Base-by-base conservation (phyloP, 768 basidiomycete genomes). In the Lentinula guzmanii region DNA sequence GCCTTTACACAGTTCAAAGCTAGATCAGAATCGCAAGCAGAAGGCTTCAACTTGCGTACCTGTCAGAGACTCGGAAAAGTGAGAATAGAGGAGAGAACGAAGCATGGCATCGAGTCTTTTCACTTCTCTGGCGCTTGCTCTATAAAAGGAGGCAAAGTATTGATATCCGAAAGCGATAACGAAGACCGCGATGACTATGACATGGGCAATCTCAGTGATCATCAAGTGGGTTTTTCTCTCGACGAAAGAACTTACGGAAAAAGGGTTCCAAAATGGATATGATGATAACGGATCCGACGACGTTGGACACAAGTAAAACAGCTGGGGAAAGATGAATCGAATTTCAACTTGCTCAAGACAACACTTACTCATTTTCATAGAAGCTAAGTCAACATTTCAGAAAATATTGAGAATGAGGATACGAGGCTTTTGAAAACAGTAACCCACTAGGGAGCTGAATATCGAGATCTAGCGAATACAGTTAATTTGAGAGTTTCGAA, bases 31-130 rank as follows among this genome's bases (percentile, higher is more conserved):
- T 13, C 9, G 15, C 8, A 1, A 45, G 46, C 16, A 21, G 24
- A 39, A 34, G 5, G 9, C n/a, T 33, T 31, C 5, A 15, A 41
- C 5, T 35, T 0, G 39, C 65, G 13, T 60, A 75, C 90, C 67
- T n/a, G 85, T 85, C 4, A 93, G 75, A 1, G 86, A 89, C 70
- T 92, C 91, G 0, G 87, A 83, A 68, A 92, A 89, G 67, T 90
- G 89, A 0, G 89, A 82, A 69, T 92, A 92, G 8, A 93, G 78
- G 9, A 87, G 73, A 2, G 87, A 89, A 41, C 90, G 86, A 4
- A 92, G 77, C 75, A 89, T 83, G 7, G 86, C 79, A 69, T 91
- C 90, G 15, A 82, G 67, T 3, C 82, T 75, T 68, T 91, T 93
- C 68, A 91, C 75, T 70, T 92, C 90, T 55, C 89, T 76, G 0